Percentiles rank a stretch among this genome's conserved stretches.
phyloP scores from a whole-genome alignment of 2,329 filamentous ascomycete species.

The Cercospora sojina region DNA sequence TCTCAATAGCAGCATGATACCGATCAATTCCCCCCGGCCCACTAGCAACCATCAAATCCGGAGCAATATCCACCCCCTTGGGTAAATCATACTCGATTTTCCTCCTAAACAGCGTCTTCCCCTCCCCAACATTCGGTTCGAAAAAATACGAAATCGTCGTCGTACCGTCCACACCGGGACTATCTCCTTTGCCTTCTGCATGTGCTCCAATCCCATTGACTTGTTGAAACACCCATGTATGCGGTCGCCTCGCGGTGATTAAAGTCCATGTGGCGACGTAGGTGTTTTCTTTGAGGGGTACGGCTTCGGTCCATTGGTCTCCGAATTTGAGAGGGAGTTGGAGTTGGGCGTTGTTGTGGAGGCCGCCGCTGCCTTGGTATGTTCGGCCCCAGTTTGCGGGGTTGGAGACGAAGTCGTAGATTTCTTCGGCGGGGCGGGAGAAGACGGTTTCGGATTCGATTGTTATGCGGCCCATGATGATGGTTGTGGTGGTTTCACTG shows the following conservation, averaged over 20 bases:
- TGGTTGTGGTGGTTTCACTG: not conserved
- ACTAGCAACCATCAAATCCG: not conserved
- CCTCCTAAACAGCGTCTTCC: not conserved
- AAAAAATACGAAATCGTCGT: not conserved
- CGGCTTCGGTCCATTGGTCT: not conserved
- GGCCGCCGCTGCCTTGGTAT: not conserved
- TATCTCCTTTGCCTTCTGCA: not conserved
- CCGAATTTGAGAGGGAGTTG: not conserved
- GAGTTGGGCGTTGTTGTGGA: not conserved
- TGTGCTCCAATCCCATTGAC: not conserved
- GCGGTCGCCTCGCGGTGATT: not conserved
- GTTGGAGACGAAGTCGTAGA: constrained; percentile 12
- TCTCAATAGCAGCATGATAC: not conserved
- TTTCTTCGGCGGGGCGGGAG: not conserved
- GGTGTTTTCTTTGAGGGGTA: not conserved
- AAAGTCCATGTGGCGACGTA: not conserved
- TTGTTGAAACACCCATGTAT: not conserved
- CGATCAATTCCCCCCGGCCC: not conserved
- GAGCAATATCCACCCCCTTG: not conserved
- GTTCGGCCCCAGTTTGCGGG: not conserved
- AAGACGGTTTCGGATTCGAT: constrained; percentile 7
- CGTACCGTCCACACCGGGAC: not conserved
- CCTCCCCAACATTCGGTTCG: not conserved
- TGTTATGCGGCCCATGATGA: constrained; percentile 1
- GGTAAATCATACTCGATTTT: not conserved